Evolutionary conservation across 2,329 filamentous ascomycete species (phyloP).

Genomic region (Fusarium continuum): DNA sequence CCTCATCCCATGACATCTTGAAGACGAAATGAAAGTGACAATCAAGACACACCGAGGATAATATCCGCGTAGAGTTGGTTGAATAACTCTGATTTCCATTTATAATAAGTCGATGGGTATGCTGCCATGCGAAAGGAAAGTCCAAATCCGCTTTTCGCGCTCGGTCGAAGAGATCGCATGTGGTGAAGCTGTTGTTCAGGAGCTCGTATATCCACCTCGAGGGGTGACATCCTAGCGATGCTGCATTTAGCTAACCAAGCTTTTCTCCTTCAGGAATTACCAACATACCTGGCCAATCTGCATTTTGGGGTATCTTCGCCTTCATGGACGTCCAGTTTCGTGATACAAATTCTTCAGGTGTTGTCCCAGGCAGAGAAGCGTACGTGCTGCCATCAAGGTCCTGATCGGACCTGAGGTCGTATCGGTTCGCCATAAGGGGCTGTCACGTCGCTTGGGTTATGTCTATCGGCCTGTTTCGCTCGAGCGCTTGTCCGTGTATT

Average conservation of each 20-base stretch:
- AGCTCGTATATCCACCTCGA: constrained; percentile 55
- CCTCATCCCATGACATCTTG: constrained; percentile 48
- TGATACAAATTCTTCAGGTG: constrained; percentile 41
- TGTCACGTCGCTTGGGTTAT: background rate
- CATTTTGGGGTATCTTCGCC: constrained; percentile 38
- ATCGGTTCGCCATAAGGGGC: constrained; percentile 42
- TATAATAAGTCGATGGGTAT: constrained; percentile 50
- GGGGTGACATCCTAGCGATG: constrained; percentile 48
- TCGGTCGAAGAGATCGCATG: constrained; percentile 50
- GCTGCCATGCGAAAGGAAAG: constrained; percentile 47
- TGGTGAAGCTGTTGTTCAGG: constrained; percentile 50
- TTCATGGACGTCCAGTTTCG: constrained; percentile 49
- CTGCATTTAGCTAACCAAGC: constrained; percentile 17
- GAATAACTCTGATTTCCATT: constrained; percentile 53
- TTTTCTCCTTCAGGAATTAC: background rate
- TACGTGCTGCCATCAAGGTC: constrained; percentile 45
- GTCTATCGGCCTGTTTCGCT: background rate
- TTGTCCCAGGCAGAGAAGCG: constrained; percentile 47
- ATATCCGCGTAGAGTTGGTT: constrained; percentile 37
- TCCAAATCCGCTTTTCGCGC: constrained; percentile 45
- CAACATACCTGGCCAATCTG: constrained; percentile 44
- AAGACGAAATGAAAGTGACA: constrained; percentile 56
- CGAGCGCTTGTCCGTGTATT: background rate
- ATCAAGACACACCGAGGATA: constrained; percentile 53
- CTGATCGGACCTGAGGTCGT: constrained; percentile 43